These are phyloP conservation scores for Phalaenopsis aphrodite DNA, from an alignment of 106 monocot genomes.

Conservation along the genomic window DNA sequence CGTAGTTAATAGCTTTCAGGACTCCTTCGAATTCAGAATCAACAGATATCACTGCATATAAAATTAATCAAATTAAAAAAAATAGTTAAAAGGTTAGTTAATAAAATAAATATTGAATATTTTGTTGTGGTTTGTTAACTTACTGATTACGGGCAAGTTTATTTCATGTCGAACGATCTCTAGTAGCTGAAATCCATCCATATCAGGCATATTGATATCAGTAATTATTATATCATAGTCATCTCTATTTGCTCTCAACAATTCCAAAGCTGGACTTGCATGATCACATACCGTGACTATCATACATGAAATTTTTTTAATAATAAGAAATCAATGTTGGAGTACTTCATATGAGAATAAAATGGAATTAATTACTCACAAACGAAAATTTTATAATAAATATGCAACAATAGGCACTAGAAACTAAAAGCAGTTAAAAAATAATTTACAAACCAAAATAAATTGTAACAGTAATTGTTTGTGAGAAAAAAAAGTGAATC, in stretches of 20 bases:
- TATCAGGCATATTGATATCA: conserved; percentile 52
- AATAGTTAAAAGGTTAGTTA: not conserved
- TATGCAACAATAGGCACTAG: too few relatives aligned
- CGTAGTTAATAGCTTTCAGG: conserved; percentile 65
- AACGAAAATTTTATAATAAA: too few relatives aligned
- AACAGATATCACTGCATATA: conserved; percentile 62
- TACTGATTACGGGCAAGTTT: conserved; percentile 56
- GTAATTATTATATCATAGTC: conserved; percentile 39
- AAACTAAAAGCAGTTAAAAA: too few relatives aligned
- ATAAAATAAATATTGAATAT: not conserved
- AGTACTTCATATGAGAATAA: too few relatives aligned
- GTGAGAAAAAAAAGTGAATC: too few relatives aligned
- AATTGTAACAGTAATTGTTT: too few relatives aligned
- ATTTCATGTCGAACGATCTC: conserved; percentile 49
- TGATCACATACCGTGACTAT: too few relatives aligned
- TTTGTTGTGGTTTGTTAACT: conserved; percentile 20
- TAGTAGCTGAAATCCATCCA: conserved; percentile 48
- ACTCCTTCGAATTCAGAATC: conserved; percentile 40
- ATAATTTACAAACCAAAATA: too few relatives aligned
- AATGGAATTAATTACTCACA: too few relatives aligned
- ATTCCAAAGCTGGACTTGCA: conserved; percentile 27
- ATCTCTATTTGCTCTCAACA: conserved; percentile 35
- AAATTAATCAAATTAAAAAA: not conserved
- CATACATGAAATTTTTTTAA: too few relatives aligned
- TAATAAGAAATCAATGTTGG: too few relatives aligned